Percentiles rank a stretch among this genome's conserved stretches.
Evolutionary conservation across 2,329 filamentous ascomycete genomes (phyloP).

Genomic region (Lasiodiplodia sp.): DNA sequence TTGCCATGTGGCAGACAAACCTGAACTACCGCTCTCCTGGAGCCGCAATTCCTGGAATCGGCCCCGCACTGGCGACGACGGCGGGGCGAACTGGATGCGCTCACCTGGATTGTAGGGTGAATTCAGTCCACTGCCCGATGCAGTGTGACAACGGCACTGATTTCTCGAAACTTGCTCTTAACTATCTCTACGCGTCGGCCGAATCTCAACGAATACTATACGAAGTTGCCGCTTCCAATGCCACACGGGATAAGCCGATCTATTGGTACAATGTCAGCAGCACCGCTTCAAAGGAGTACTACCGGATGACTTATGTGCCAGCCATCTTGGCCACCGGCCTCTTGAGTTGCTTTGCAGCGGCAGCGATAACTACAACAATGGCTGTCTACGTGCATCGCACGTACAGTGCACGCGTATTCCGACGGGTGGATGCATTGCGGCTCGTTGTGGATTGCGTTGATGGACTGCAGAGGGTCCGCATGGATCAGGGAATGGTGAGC

Average conservation of each 20-base stretch:
- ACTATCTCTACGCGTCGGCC: no score
- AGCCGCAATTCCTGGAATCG: constrained; percentile 1
- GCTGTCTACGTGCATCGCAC: not conserved
- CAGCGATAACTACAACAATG: not conserved
- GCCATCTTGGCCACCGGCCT: not conserved
- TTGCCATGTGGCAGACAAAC: constrained; percentile 17
- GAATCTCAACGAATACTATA: no score
- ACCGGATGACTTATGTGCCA: constrained; percentile 6
- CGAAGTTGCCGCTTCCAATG: no score
- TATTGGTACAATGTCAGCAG: no score
- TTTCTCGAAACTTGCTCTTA: no score
- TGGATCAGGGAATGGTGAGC: not conserved
- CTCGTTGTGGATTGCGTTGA: not conserved
- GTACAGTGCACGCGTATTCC: not conserved
- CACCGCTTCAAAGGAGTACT: not conserved
- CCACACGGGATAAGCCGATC: no score
- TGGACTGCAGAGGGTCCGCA: not conserved
- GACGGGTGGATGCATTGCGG: constrained; percentile 5
- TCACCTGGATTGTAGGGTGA: no score
- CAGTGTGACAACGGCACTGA: no score
- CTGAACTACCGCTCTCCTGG: constrained; percentile 12
- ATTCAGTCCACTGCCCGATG: no score
- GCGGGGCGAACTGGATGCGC: not conserved
- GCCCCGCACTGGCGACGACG: not conserved
- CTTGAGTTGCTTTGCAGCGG: not conserved